phyloP scores from a whole-genome alignment of 177 flowering plant species.

The Tripterygium wilfordii region DNA sequence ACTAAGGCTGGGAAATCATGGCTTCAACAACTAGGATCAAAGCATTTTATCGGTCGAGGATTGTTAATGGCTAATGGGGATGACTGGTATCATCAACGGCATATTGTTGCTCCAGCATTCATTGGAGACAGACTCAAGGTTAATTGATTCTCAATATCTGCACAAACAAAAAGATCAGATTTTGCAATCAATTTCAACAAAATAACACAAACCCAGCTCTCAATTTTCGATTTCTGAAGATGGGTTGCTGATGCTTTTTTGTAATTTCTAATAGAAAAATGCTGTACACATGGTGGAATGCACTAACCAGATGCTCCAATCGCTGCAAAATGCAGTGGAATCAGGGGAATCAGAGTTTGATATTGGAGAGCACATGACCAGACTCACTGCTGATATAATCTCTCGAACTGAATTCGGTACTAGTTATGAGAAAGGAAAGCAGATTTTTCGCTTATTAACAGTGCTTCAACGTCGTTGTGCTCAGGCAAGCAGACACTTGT shows the following conservation, averaged over 20 bases:
- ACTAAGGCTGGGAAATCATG: slow-evolving; percentile 75
- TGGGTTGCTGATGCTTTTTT: slow-evolving; percentile 5
- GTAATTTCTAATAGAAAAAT: slow-evolving; percentile 39
- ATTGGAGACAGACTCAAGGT: slow-evolving; percentile 87
- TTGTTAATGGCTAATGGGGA: slow-evolving; percentile 89
- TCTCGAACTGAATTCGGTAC: slow-evolving; percentile 73
- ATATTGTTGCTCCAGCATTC: slow-evolving; percentile 82
- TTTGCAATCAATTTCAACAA: no score
- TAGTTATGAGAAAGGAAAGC: slow-evolving; percentile 81
- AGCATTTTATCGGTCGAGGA: slow-evolving; percentile 83
- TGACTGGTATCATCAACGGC: slow-evolving; percentile 89
- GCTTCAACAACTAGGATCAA: slow-evolving; percentile 74
- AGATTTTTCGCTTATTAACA: slow-evolving; percentile 62
- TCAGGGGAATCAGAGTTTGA: slow-evolving; percentile 63
- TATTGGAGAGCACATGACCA: slow-evolving; percentile 64
- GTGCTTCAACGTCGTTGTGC: slow-evolving; percentile 63
- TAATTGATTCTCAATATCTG: background rate
- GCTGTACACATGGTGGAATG: slow-evolving; percentile 85
- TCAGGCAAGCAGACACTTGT: slow-evolving; percentile 70
- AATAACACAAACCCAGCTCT: no score
- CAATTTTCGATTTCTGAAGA: background rate
- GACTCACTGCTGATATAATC: slow-evolving; percentile 78
- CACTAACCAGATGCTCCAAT: slow-evolving; percentile 52
- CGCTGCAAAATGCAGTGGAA: slow-evolving; percentile 32
- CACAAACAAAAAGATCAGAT: no score